A percentile compares a stretch with the other conserved stretches of the same genome.
These are phyloP conservation scores for Sutorius australiensis DNA, from an alignment of 768 basidiomycete species.

Conservation along the genomic window DNA sequence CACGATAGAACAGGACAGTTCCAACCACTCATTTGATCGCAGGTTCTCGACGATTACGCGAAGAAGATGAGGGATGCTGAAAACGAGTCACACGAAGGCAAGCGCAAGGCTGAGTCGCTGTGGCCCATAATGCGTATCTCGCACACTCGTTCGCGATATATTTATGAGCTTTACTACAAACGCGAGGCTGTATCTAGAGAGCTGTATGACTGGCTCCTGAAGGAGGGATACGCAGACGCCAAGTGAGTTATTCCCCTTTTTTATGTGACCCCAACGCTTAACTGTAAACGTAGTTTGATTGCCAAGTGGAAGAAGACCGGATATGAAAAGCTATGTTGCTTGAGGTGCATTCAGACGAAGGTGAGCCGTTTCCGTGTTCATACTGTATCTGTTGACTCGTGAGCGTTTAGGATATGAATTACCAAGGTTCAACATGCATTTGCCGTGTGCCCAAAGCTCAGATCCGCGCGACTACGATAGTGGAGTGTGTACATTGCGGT, in stretches of 20 bases:
- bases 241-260: constrained; percentile 57
- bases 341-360: constrained; percentile 93
- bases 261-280: constrained; percentile 6
- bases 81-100: constrained; percentile 97
- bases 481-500: constrained; percentile 98
- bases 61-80: constrained; percentile 99
- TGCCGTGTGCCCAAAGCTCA: constrained; percentile 96
- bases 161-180: constrained; percentile 98
- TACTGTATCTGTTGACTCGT: constrained; percentile 8
- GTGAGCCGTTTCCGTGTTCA: constrained; percentile 37
- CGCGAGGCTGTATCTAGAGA: constrained; percentile 91
- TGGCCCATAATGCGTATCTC: constrained; percentile 99
- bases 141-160: constrained; percentile 92
- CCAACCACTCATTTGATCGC: constrained; percentile 7
- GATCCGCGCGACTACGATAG: constrained; percentile 83
- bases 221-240: constrained; percentile 94
- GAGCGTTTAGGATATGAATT: constrained; percentile 87
- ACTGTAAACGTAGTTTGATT: constrained; percentile 59
- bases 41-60: constrained; percentile 97
- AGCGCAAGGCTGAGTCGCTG: constrained; percentile 86
- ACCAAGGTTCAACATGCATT: constrained; percentile 96
- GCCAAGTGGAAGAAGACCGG: constrained; percentile 99
- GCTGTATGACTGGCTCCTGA: constrained; percentile 96
- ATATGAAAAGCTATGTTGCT: constrained; percentile 96
- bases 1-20: background rate